These are phyloP conservation scores for Chlorella ohadii DNA, from an alignment of 139 green algal genomes.

Conservation along the genomic window DNA sequence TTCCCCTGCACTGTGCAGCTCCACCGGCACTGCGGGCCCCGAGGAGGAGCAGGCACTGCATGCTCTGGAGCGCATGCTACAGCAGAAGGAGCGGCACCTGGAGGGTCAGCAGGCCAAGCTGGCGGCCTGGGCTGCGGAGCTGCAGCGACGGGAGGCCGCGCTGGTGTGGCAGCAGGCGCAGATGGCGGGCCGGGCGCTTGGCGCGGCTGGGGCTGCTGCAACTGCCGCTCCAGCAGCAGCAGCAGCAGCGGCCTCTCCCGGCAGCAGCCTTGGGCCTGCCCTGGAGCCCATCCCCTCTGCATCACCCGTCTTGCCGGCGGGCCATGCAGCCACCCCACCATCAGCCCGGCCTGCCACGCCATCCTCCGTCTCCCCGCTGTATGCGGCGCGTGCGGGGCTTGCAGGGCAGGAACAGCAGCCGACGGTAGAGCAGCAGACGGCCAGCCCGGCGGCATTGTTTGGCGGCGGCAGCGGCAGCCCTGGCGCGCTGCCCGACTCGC, in stretches of 20 bases:
- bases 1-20: background rate
- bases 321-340: background rate
- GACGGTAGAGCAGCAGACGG: background rate
- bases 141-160: constrained; percentile 34
- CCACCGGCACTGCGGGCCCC: background rate
- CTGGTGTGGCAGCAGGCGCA: constrained; percentile 3
- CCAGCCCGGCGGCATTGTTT: too few species aligned
- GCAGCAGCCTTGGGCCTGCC: background rate
- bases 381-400: background rate
- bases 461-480: constrained; percentile 19
- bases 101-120: constrained; percentile 46
- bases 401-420: background rate
- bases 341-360: background rate
- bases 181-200: background rate
- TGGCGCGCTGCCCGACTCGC: background rate
- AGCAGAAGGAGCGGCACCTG: constrained; percentile 36
- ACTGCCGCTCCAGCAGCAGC: background rate
- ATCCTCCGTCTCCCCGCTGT: background rate
- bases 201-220: background rate
- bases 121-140: constrained; percentile 28
- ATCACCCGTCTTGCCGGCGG: background rate
- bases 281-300: constrained; percentile 23
- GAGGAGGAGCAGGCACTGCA: constrained; percentile 5
- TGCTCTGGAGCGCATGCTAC: constrained; percentile 20
- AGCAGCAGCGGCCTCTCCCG: background rate